phyloP scores from a whole-genome alignment of 2,329 filamentous ascomycete species.

The Drechslerella dactyloides region DNA sequence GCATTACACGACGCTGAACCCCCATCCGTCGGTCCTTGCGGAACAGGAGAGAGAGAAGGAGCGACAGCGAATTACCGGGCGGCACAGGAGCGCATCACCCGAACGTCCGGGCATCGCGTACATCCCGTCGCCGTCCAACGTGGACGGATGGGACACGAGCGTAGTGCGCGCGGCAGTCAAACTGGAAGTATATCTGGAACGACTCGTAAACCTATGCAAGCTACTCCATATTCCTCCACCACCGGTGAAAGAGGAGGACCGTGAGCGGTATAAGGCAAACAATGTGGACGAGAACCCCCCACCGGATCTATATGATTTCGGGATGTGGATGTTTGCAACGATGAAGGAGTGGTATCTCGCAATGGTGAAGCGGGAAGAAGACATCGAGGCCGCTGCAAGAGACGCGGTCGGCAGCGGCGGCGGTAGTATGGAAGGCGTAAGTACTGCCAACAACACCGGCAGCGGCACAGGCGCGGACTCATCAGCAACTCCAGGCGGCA shows the following conservation, averaged over 20 bases:
- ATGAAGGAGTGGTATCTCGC: conserved; percentile 50
- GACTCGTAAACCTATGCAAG: conserved; percentile 28
- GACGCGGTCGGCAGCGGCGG: conserved; percentile 19
- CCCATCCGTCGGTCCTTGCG: conserved; percentile 27
- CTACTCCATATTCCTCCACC: conserved; percentile 11
- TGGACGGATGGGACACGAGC: conserved; percentile 47
- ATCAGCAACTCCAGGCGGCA: conserved; percentile 17
- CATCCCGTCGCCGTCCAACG: conserved; percentile 24
- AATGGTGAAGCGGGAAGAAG: conserved; percentile 43
- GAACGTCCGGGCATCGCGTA: conserved; percentile 26
- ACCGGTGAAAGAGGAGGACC: conserved; percentile 29
- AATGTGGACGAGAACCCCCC: conserved; percentile 29
- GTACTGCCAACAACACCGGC: background rate
- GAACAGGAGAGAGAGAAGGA: conserved; percentile 12
- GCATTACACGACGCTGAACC: conserved; percentile 33
- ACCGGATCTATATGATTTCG: conserved; percentile 45
- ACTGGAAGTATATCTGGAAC: conserved; percentile 43
- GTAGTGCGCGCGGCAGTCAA: conserved; percentile 34
- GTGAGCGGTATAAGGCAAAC: conserved; percentile 36
- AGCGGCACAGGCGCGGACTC: background rate
- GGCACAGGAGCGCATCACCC: conserved; percentile 23
- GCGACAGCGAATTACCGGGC: background rate
- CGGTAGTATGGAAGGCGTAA: background rate
- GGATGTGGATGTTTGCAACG: conserved; percentile 47
- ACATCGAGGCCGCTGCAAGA: conserved; percentile 41